Percentiles rank a stretch among this genome's conserved stretches.
These are phyloP conservation scores for Fallopia convolvulus DNA, from an alignment of 148 eudicot genomes.

Conservation along the genomic window DNA sequence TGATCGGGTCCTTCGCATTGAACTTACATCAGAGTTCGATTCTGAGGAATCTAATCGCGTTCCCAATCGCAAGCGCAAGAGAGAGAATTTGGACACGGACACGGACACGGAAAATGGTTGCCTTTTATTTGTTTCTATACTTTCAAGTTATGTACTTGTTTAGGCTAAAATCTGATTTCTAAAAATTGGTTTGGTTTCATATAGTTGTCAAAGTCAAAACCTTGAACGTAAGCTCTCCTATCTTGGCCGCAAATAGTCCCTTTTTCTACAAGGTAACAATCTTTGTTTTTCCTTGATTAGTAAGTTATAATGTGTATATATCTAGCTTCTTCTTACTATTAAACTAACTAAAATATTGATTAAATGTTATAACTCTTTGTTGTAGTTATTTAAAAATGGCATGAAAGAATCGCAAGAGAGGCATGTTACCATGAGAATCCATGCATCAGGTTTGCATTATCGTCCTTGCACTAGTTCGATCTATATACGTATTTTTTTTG, in stretches of 20 bases:
- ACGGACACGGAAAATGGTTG: conserved; percentile 28
- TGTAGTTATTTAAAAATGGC: conserved; percentile 81
- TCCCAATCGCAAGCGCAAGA: conserved; percentile 19
- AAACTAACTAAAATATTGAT: neutral
- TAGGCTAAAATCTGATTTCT: conserved; percentile 50
- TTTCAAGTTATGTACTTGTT: neutral
- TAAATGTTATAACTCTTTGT: neutral
- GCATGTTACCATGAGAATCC: conserved; percentile 52
- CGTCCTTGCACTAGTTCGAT: neutral
- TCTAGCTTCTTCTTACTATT: too few relatives aligned
- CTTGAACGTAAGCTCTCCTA: conserved; percentile 84
- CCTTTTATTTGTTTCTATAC: neutral
- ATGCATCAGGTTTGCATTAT: neutral
- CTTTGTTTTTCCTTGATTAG: neutral
- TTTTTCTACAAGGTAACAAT: conserved; percentile 74
- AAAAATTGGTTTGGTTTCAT: conserved; percentile 49
- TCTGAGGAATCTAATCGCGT: too few relatives aligned
- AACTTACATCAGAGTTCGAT: conserved; percentile 41
- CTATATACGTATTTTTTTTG: neutral
- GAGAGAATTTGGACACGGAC: conserved; percentile 37
- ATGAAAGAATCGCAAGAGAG: conserved; percentile 95
- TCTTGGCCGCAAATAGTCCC: conserved; percentile 93
- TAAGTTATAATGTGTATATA: neutral
- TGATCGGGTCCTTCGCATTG: conserved; percentile 61
- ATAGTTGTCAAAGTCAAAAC: conserved; percentile 58